Conservation (phyloP, 768 basidiomycete genomes). For the Lactifluus echinatus region DNA sequence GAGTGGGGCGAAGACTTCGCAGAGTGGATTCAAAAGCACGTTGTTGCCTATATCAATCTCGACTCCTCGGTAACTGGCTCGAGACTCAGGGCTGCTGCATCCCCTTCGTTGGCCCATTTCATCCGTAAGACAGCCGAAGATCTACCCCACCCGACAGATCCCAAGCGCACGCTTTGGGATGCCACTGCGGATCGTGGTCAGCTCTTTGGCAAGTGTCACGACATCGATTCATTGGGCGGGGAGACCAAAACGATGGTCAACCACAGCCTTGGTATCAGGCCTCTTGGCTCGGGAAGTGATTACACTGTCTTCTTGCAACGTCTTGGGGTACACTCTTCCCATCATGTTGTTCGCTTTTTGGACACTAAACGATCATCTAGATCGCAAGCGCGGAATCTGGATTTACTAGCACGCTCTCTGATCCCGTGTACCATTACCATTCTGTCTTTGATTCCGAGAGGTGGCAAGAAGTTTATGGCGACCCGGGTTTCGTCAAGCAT, state of each 20-base stretch:
- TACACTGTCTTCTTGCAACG: slow-evolving; percentile 88
- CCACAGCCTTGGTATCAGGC: slow-evolving; percentile 35
- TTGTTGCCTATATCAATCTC: slow-evolving; percentile 82
- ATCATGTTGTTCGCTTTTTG: slow-evolving; percentile 20
- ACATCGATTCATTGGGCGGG: slow-evolving; percentile 35
- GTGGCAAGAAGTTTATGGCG: slow-evolving; percentile 57
- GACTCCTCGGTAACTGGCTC: slow-evolving; percentile 61
- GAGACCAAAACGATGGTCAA: slow-evolving; percentile 32
- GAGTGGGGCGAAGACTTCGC: slow-evolving; percentile 94
- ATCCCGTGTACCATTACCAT: slow-evolving; percentile 53
- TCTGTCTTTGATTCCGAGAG: slow-evolving; percentile 49
- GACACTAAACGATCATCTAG: slow-evolving; percentile 26
- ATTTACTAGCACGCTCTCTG: slow-evolving; percentile 32
- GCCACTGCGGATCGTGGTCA: slow-evolving; percentile 52
- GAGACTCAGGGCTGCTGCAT: slow-evolving; percentile 47
- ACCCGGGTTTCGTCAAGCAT: slow-evolving; percentile 53
- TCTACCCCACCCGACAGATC: slow-evolving; percentile 62
- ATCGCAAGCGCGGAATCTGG: slow-evolving; percentile 31
- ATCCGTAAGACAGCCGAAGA: slow-evolving; percentile 58
- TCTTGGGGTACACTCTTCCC: slow-evolving; percentile 43
- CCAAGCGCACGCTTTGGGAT: slow-evolving; percentile 69
- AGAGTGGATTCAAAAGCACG: slow-evolving; percentile 69
- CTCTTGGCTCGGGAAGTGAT: slow-evolving; percentile 85
- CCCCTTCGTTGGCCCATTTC: slow-evolving; percentile 78
- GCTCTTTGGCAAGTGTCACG: slow-evolving; percentile 38